A percentile compares a stretch with the other conserved stretches of the same genome.
Conservation (phyloP, 2,329 filamentous ascomycete genomes). For the Aspergillus sp. region DNA sequence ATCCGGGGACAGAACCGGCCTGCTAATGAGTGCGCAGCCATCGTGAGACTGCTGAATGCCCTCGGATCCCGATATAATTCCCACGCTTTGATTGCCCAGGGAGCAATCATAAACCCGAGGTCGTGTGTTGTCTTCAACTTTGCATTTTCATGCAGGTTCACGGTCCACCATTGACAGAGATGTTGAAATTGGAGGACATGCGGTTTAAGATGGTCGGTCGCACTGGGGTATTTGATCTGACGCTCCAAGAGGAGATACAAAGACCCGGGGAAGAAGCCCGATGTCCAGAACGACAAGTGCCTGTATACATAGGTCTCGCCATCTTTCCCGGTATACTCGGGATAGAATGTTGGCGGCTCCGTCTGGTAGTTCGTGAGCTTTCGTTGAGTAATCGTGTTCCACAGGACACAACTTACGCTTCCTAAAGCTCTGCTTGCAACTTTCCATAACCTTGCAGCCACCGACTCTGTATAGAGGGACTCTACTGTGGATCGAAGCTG, state of each 20-base stretch:
- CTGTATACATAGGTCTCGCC: constrained; percentile 38
- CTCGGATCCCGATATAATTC: constrained; percentile 41
- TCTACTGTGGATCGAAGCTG: neutral
- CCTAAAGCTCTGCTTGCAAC: constrained; percentile 15
- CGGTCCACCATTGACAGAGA: constrained; percentile 44
- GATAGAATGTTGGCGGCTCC: constrained; percentile 9
- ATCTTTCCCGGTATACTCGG: constrained; percentile 15
- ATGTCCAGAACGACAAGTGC: constrained; percentile 47
- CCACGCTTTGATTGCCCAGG: constrained; percentile 48
- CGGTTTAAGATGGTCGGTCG: constrained; percentile 7
- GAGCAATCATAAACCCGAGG: constrained; percentile 54
- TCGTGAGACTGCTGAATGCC: constrained; percentile 31
- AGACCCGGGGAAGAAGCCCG: constrained; percentile 48
- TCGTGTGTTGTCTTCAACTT: constrained; percentile 53
- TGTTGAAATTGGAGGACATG: constrained; percentile 16
- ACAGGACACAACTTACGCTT: constrained; percentile 1
- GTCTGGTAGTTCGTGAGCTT: neutral
- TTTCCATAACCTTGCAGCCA: constrained; percentile 20
- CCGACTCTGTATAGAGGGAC: constrained; percentile 17
- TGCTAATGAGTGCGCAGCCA: constrained; percentile 36
- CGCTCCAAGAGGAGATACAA: constrained; percentile 41
- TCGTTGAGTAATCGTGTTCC: neutral
- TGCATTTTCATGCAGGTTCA: constrained; percentile 37
- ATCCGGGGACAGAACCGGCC: constrained; percentile 35
- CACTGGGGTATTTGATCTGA: constrained; percentile 30